These are phyloP conservation scores for Tulasnella sp. DNA, from an alignment of 768 basidiomycete genomes.

Conservation along the genomic window DNA sequence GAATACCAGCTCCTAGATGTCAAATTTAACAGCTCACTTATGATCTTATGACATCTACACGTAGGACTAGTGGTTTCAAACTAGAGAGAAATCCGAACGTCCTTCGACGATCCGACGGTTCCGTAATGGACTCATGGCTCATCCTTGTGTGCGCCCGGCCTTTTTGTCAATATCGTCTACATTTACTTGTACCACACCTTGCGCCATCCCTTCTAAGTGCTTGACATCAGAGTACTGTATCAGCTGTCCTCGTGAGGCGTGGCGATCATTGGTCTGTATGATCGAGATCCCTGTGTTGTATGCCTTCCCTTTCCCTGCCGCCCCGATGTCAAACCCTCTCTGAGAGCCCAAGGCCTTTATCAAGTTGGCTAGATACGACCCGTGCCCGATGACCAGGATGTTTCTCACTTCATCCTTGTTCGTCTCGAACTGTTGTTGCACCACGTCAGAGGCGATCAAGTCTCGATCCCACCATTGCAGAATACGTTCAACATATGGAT, in stretches of 20 bases:
- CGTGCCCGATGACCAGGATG: constrained; percentile 12
- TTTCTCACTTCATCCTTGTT: neutral
- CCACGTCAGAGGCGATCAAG: neutral
- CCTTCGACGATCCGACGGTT: neutral
- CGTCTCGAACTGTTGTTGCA: neutral
- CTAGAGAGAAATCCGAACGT: neutral
- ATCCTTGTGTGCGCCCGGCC: neutral
- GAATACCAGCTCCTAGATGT: neutral
- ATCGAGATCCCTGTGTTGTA: constrained; percentile 2
- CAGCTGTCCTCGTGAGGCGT: neutral
- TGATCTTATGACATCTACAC: too few relatives aligned
- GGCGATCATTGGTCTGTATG: neutral
- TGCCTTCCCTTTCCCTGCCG: neutral
- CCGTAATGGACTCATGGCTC: neutral
- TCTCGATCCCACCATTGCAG: constrained; percentile 9
- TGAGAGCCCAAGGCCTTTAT: neutral
- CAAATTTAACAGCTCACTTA: neutral
- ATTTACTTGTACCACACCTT: neutral
- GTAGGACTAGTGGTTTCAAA: too few relatives aligned
- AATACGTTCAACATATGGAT: neutral
- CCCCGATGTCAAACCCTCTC: neutral
- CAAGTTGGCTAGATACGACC: constrained; percentile 6
- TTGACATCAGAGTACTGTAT: neutral
- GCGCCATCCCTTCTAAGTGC: neutral
- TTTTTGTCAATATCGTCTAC: neutral